A percentile compares a stretch with the other conserved stretches of the same genome.
phyloP scores from a whole-genome alignment of 108 stramenopile species.

The Nannochloropsis gaditana region DNA sequence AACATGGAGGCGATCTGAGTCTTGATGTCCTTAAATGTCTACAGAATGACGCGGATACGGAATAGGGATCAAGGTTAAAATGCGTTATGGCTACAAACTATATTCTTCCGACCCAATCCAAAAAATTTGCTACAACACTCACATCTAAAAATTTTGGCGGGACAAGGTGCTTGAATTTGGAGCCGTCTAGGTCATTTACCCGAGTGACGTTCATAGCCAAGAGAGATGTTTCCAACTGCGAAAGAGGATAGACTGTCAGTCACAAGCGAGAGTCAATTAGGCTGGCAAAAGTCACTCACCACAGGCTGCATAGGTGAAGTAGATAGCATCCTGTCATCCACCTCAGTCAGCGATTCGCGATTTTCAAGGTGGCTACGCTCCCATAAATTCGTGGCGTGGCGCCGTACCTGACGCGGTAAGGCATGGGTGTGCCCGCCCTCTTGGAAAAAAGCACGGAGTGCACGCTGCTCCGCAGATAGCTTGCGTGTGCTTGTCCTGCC shows the following conservation, averaged over 20 bases:
- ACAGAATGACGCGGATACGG: no score
- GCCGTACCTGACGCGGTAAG: background rate
- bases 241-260: background rate
- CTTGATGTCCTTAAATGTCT: no score
- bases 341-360: no score
- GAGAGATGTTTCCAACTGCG: background rate
- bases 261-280: no score
- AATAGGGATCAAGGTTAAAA: no score
- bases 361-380: background rate
- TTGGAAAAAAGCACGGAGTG: background rate
- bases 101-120: no score
- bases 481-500: background rate
- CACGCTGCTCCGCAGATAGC: background rate
- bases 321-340: no score
- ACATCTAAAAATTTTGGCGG: background rate
- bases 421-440: background rate
- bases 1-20: no score
- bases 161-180: background rate
- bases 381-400: background rate
- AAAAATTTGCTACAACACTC: no score
- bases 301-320: no score
- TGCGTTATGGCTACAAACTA: no score
- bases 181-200: background rate
- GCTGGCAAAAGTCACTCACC: no score
- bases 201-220: background rate